Percentiles rank a stretch among this genome's conserved stretches.
Conservation (phyloP, 75 land plant species). For the Larix kaempferi region DNA sequence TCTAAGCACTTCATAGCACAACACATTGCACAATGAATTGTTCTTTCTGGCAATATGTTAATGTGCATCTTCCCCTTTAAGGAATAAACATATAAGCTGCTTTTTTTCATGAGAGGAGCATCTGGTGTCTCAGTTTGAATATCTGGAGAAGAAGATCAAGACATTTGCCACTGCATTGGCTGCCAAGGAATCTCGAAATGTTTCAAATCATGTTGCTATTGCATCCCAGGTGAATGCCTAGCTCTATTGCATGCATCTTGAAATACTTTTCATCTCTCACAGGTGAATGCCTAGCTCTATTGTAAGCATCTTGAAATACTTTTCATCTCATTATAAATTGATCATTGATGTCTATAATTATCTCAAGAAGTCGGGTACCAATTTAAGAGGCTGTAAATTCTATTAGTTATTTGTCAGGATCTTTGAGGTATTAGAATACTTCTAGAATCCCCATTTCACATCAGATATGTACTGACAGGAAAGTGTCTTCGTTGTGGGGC, state of each 20-base stretch:
- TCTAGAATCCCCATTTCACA: constrained; percentile 11
- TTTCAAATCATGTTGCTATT: constrained; percentile 60
- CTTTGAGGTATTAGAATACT: neutral
- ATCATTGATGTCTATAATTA: neutral
- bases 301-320: neutral
- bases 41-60: neutral
- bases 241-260: neutral
- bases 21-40: neutral
- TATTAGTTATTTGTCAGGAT: neutral
- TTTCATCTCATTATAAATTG: neutral
- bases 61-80: neutral
- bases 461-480: constrained; percentile 47
- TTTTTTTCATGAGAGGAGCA: neutral
- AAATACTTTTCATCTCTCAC: constrained; percentile 26
- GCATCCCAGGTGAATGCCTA: constrained; percentile 75
- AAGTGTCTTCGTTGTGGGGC: constrained; percentile 73
- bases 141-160: constrained; percentile 71
- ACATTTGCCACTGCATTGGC: constrained; percentile 42
- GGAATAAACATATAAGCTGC: neutral
- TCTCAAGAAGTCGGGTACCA: neutral
- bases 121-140: constrained; percentile 50
- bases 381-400: neutral
- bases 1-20: neutral
- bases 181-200: constrained; percentile 36
- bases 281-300: constrained; percentile 35